Base-by-base conservation (phyloP, 2,329 filamentous ascomycete genomes). In the Talaromyces sp. region DNA sequence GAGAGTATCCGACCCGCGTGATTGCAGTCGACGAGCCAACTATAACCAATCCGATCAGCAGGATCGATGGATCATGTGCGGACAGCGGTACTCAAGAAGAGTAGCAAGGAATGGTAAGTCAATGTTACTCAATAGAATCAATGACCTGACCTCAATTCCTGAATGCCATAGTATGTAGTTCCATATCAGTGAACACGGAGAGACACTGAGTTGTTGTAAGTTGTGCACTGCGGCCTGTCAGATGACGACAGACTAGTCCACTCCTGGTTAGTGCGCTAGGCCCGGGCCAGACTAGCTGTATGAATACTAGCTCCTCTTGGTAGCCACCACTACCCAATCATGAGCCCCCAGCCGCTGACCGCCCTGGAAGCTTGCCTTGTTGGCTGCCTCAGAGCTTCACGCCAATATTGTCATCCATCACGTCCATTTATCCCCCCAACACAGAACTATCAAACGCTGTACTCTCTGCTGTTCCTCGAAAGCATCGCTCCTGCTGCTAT, bases 311-410 rank as follows among this genome's bases (percentile, higher is more conserved):
- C 28, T n/a, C 25, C 10, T 48, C n/a, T 28, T 28, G 25, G 25
- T 5, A 15, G 6, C n/a, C 7, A 10, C 3, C 5, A 2, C 6
- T 1, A 13, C 2, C 60, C 60, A 61, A 61, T 60, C 21, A 60
- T 33, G 33, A 48, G 50, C 50, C 46, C n/a, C 10, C 5, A 25
- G 5, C 2, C 7, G 5, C 54, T 53, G 53, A 60, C 58, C 58
- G 58, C 58, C 58, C 31, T 37, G 10, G 40, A 45, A 57, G 53
- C 55, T 56, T 56, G 60, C 53, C 56, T 53, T 28, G 57, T 48
- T 56, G 53, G 56, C 57, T 61, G 60, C 60, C 60, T 61, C 50
- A 33, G 56, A 45, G 57, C 59, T 45, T 58, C 56, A 58, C 25
- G 13, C 11, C 52, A 35, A 35, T 43, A 21, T 35, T 41, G 19